Evolutionary conservation across 768 basidiomycete genomes (phyloP).

Genomic region (Amanita fuliginea): DNA sequence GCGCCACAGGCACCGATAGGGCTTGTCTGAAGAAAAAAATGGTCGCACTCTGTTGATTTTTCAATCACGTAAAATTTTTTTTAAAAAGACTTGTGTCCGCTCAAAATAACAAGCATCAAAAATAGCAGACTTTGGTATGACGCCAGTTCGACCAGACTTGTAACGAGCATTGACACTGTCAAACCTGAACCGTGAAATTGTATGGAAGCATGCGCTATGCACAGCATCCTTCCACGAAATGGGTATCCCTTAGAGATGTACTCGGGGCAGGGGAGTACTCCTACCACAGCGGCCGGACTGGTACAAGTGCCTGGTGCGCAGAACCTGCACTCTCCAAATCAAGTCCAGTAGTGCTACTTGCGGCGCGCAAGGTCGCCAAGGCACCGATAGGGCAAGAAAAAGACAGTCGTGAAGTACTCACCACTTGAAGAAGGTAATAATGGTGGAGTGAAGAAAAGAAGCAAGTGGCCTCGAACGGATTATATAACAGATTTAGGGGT

Average conservation of each 20-base stretch:
- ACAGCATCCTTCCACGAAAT: no score
- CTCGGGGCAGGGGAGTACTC: background rate
- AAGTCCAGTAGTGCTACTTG: background rate
- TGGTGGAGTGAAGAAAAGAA: no score
- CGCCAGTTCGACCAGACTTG: no score
- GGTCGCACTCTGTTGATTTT: background rate
- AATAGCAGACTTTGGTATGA: background rate
- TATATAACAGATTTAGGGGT: no score
- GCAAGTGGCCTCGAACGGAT: no score
- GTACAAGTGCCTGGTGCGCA: background rate
- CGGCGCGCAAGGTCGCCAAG: background rate
- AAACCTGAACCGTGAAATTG: no score
- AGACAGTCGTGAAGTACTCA: background rate
- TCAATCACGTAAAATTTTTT: background rate
- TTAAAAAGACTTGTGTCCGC: no score
- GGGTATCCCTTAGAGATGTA: background rate
- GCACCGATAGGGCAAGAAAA: constrained; percentile 1
- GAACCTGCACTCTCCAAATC: no score
- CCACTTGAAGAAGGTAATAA: background rate
- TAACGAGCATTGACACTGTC: no score
- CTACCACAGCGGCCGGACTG: background rate
- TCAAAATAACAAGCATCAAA: no score
- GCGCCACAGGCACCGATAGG: constrained; percentile 3
- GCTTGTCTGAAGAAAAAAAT: background rate
- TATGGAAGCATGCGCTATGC: no score